Conservation (phyloP, 306 rosid species). For the Vigna hirtella region DNA sequence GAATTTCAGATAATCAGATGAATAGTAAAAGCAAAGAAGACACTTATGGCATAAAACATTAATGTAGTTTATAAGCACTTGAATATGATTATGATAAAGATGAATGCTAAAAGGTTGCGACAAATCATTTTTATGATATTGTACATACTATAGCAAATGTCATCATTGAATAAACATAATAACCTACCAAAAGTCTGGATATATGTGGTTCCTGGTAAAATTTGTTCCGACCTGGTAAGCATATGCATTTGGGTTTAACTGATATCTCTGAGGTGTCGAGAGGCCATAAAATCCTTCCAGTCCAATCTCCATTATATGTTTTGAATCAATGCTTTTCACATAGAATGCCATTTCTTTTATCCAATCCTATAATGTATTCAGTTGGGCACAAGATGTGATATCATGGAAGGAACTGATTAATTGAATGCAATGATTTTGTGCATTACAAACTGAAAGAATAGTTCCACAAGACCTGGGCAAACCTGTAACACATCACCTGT, state of each 20-base stretch:
- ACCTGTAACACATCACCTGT: conserved; percentile 83
- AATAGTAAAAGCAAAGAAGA: conserved; percentile 29
- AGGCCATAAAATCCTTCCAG: conserved; percentile 95
- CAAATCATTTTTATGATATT: conserved; percentile 29
- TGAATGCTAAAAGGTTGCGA: no score
- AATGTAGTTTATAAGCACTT: not conserved
- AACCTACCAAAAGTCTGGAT: conserved; percentile 87
- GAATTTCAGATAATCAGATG: not conserved
- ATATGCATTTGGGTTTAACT: conserved; percentile 82
- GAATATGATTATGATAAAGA: no score
- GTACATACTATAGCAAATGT: not conserved
- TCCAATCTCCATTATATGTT: conserved; percentile 90
- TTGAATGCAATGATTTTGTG: conserved; percentile 8
- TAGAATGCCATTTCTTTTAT: conserved; percentile 89
- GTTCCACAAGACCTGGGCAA: conserved; percentile 6
- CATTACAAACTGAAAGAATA: conserved; percentile 4
- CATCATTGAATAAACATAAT: conserved; percentile 20
- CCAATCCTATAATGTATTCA: conserved; percentile 68
- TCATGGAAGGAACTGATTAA: conserved; percentile 20
- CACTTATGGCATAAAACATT: not conserved
- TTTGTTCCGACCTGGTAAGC: conserved; percentile 96
- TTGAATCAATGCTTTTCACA: conserved; percentile 88
- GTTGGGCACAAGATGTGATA: conserved; percentile 21
- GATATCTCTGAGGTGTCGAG: conserved; percentile 78
- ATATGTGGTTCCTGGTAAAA: conserved; percentile 86